Base-by-base conservation (phyloP, 306 rosid species). In the Hylodesmum podocarpum region DNA sequence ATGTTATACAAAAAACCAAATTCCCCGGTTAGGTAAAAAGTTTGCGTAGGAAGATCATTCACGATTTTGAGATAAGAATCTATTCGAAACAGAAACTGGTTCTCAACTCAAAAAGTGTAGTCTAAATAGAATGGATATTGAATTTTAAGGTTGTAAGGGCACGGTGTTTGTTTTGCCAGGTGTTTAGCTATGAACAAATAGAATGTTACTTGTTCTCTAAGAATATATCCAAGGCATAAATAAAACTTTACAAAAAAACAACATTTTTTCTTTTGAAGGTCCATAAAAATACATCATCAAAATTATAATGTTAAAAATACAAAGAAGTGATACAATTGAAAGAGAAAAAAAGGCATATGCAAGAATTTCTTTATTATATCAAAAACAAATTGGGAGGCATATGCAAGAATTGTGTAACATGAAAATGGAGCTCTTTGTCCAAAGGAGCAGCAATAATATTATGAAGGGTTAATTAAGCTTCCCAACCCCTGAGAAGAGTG, bases 401-500 rank as follows among this genome's bases (percentile, higher is more conserved):
- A 27, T 5, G 13, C 25, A 27, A 59, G 72, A 84, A 36, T 69
- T 14, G 71, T 19, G 63, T 47, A 61, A 63, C 12, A 11, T 61
- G 61, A 15, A 6, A 27, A 18, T 16, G 62, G 57, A 74, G 22
- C 76, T 65, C 84, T 79, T 82, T 78, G 6, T 11, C 14, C 8
- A 67, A 78, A 31, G 81, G 53, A 55, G 21, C 31, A 64, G 8
- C 41, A 16, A 6, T 8, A 57, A 12, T 14, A 15, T 28, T 14
- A 28, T 58, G 66, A 36, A n/a, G 31, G n/a, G n/a, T n/a, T n/a
- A n/a, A n/a, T 92, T 78, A 95, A 83, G 97, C 98, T 85, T 74
- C 98, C 98, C 98, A 95, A 3, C 98, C 98, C 75, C 98, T 87
- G 34, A 95, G 96, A 31, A 87, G 76, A 4, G 98, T 89, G 12